Evolutionary conservation across 108 stramenopile genomes (phyloP), one percentile per base, ranked within the genome.

Genomic region (Asterionellopsis glacialis): DNA sequence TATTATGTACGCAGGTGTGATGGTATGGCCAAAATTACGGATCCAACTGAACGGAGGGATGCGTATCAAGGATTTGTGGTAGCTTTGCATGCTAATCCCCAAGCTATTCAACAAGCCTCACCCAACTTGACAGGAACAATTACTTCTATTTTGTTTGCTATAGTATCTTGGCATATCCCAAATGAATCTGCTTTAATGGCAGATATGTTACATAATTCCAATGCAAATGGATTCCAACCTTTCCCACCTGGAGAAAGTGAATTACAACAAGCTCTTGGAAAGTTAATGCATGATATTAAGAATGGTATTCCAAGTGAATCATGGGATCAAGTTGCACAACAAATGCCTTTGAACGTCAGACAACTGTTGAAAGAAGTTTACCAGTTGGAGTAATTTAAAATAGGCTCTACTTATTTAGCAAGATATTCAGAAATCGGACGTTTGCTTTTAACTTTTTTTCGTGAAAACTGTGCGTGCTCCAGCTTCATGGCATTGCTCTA

Each of bases 131-230:
- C 73, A 2, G 77, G 83, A 57, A 65, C 69, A 10, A 75, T 88
- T 39, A 51, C 75, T 21, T 66, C 82, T 13, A 81, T 91, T 43
- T 52, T 91, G 22, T 91, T 86, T 61, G 84, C 87, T 19, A 65
- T 88, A 0, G 44, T 85, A 21, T 83, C 87, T 18, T 89, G 87
- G 87, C 87, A 88, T 45, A 67, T 83, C 28, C 79, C 87, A 43
- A 44, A 67, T 61, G 18, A 53, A 45, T n/a, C 5, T 39, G 41
- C 27, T 57, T 85, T 51, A 61, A 52, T 62, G 77, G 80, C 14
- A 53, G 78, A 21, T 85, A 83, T 69, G 63, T 33, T 33, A 33
- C 33, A 33, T 33, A 33, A 33, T 33, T 33, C 33, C 2, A 33
- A 33, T 7, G 33, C 33, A 33, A 33, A 33, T 33, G 40, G 18